Evolutionary conservation across 1,284 basidiomycete genomes (phyloP), one percentile per base, ranked within the genome.

Genomic region (Boletus sp.): DNA sequence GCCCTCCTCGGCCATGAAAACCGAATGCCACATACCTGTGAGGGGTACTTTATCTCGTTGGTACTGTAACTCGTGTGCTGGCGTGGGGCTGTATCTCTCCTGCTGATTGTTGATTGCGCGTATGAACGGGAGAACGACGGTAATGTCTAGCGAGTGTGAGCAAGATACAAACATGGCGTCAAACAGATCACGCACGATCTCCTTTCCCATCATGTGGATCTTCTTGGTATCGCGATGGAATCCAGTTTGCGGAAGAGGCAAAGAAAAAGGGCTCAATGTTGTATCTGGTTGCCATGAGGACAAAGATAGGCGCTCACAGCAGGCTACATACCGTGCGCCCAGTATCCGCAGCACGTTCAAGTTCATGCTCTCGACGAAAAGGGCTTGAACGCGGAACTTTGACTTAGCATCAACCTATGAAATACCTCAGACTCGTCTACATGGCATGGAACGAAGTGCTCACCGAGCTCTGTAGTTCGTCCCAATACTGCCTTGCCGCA

Each of bases 221-320:
- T 44, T 77, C 74, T 51, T 77, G 77, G 51, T 77, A 80, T 37
- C 76, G 68, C 0, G 77, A 69, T 2, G 78, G 79, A 45, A 80
- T 81, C 72, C 75, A 76, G 35, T 77, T 76, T 17, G 76, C 60
- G 0, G 78, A 76, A 0, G 77, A 79, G 1, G 78, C 73, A 53
- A 79, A 81, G 57, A 75, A 81, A 60, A 80, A 80, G 0, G 78
- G 78, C 49, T 81, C 78, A 37, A 81, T 57, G 17, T 56, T 23
- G 27, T 64, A 66, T 9, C 62, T 65, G 33, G 20, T 29, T 16
- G 13, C 32, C 38, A 46, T 57, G 41, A 59, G 44, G 3, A 41
- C 2, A 2, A 9, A 2, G 8, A 37, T 22, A 36, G 8, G 20
- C n/a, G 29, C 32, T 20, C 16, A 2, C 10, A 2, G 14, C 9